phyloP scores from a whole-genome alignment of 148 eudicot genomes.

The Amaranthus hypochondriacus region DNA sequence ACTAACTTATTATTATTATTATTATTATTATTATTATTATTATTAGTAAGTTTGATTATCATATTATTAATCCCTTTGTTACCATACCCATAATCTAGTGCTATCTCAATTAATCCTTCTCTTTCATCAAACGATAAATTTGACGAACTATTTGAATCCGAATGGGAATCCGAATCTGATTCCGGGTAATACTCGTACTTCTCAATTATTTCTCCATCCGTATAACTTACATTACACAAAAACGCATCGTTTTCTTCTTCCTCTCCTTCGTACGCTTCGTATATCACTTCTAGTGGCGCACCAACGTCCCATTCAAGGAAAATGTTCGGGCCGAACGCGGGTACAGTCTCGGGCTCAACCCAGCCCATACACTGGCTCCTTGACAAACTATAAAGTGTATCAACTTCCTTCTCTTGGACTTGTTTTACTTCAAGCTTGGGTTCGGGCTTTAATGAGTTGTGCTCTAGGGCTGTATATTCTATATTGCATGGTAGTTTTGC shows the following conservation, averaged over 20 bases:
- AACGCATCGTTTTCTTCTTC: constrained; percentile 28
- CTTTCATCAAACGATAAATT: constrained; percentile 36
- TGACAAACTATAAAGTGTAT: background rate
- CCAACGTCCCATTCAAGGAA: constrained; percentile 51
- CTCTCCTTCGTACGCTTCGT: constrained; percentile 59
- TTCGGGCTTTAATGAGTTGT: background rate
- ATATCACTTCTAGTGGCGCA: constrained; percentile 71
- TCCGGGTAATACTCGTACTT: constrained; percentile 64
- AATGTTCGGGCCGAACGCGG: constrained; percentile 1
- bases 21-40: background rate
- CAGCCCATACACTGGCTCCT: background rate
- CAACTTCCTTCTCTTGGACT: background rate
- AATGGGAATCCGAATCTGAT: constrained; percentile 38
- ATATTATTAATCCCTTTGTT: background rate
- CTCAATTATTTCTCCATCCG: background rate
- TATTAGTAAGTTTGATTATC: constrained; percentile 12
- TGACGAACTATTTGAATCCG: constrained; percentile 28
- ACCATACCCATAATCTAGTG: constrained; percentile 23
- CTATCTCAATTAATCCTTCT: constrained; percentile 71
- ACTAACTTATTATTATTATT: background rate
- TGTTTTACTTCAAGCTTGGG: background rate
- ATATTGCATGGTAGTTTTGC: background rate
- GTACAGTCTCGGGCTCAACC: constrained; percentile 7
- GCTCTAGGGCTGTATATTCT: too few species aligned
- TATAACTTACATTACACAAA: background rate